Evolutionary conservation across 2,329 filamentous ascomycete species (phyloP).

Genomic region (Colletotrichum zoysiae): DNA sequence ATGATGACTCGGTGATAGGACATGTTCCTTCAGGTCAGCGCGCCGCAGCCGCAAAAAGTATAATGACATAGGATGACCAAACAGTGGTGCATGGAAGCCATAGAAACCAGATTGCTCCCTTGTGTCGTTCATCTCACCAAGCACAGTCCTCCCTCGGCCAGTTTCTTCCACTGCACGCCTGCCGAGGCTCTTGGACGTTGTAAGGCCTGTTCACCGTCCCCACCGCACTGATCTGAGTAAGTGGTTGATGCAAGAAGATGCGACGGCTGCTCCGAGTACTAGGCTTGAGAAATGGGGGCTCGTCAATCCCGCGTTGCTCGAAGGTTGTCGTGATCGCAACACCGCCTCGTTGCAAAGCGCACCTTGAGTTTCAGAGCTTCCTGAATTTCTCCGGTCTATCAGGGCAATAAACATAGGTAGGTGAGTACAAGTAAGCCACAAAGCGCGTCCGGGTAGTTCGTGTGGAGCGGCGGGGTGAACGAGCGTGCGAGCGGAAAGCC

Average conservation of each 20-base stretch:
- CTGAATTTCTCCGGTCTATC: background rate
- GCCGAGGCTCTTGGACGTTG: constrained; percentile 9
- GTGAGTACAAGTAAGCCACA: background rate
- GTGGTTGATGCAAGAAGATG: background rate
- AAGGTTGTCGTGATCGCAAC: background rate
- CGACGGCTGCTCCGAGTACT: constrained; percentile 5
- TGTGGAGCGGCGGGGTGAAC: constrained; percentile 1
- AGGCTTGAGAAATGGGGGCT: background rate
- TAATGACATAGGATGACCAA: constrained; percentile 17
- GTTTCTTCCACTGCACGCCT: background rate
- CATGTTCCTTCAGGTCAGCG: background rate
- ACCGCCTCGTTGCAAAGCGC: constrained; percentile 3
- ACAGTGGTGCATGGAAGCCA: background rate
- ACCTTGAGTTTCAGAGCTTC: background rate
- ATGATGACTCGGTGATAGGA: background rate
- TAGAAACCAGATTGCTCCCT: background rate
- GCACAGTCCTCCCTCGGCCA: background rate
- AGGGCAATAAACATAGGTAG: background rate
- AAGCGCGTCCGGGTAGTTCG: background rate
- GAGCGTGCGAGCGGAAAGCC: background rate
- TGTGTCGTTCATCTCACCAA: constrained; percentile 19
- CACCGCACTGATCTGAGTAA: constrained; percentile 26
- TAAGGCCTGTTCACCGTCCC: constrained; percentile 8
- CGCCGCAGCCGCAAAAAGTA: constrained; percentile 12
- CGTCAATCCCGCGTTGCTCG: constrained; percentile 5